These are phyloP conservation scores for Malus hybrid DNA, from an alignment of 331 rosid genomes.

Conservation along the genomic window DNA sequence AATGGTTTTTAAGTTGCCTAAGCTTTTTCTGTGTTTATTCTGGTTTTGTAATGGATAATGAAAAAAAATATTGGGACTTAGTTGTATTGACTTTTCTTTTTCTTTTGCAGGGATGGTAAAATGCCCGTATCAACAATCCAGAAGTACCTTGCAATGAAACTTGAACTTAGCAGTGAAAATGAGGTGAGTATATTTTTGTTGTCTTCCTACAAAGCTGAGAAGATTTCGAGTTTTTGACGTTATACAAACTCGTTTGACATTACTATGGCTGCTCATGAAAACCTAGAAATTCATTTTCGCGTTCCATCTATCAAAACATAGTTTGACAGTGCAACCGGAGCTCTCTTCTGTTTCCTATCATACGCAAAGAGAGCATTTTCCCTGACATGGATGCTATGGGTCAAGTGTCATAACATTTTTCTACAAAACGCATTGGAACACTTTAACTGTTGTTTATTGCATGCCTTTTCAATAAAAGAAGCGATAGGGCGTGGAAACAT, in stretches of 20 bases:
- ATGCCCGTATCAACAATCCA: constrained; percentile 82
- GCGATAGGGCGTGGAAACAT: not conserved
- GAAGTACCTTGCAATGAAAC: constrained; percentile 84
- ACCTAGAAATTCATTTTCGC: not conserved
- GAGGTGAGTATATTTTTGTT: constrained; percentile 55
- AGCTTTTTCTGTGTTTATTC: not conserved
- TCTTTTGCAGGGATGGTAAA: constrained; percentile 62
- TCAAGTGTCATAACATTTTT: not conserved
- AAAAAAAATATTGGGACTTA: not conserved
- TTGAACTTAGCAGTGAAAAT: constrained; percentile 69
- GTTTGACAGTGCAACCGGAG: not conserved
- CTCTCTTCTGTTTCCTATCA: not conserved
- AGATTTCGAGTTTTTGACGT: not conserved
- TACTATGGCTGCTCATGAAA: not conserved
- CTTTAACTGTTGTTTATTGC: not conserved
- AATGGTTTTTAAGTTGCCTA: not conserved
- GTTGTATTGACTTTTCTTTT: not conserved
- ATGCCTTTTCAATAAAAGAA: not conserved
- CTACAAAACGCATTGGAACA: not conserved
- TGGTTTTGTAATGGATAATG: not conserved
- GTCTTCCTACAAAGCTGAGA: not conserved
- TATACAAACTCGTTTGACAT: no score
- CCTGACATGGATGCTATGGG: not conserved
- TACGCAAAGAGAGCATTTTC: not conserved
- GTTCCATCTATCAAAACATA: not conserved